Evolutionary conservation across 1,284 basidiomycete species (phyloP), one percentile per base, ranked within the genome.

Genomic region (Leccinum subrobustum): DNA sequence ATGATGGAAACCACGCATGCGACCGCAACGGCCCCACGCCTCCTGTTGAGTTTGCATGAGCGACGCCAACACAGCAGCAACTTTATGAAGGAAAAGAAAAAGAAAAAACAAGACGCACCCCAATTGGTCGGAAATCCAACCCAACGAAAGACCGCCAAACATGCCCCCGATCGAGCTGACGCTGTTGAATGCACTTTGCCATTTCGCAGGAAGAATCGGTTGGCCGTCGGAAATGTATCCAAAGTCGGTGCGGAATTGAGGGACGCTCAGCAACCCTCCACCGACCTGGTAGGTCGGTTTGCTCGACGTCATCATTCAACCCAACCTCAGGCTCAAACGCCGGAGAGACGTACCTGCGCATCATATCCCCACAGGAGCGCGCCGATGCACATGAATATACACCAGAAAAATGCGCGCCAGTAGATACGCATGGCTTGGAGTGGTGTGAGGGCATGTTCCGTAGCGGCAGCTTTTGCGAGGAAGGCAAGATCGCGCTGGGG

Each of bases 111-210:
- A 2, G 0, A 31, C 66, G 1, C 14, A 63, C 72, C 72, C 69
- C 6, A 72, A 20, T 4, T 29, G 58, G 8, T 71, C 72, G 6
- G 68, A 62, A 12, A 74, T 60, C 63, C 63, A 70, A n/a, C 70
- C 72, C 35, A 71, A 52, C 7, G 61, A 65, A 23, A 70, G 64
- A 18, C 70, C 63, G 1, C 70, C 72, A 58, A 65, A 65, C 68
- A 72, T 71, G 9, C 66, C 68, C 6, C 69, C 68, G 25, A 71
- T 67, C 0, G 63, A 64, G 35, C 68, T 70, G 48, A 65, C 60
- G 9, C 68, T 65, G 29, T 70, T 72, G 55, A 71, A 71, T 1
- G 71, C 69, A 8, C 69, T 72, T 47, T 74, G 72, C 72, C 70
- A 72, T 31, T 62, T 68, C 0, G 70, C 70, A n/a, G 68, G 54